Evolutionary conservation across 441 rosid species (phyloP), one percentile per base, ranked within the genome.

Genomic region (Euphorbia corollata): DNA sequence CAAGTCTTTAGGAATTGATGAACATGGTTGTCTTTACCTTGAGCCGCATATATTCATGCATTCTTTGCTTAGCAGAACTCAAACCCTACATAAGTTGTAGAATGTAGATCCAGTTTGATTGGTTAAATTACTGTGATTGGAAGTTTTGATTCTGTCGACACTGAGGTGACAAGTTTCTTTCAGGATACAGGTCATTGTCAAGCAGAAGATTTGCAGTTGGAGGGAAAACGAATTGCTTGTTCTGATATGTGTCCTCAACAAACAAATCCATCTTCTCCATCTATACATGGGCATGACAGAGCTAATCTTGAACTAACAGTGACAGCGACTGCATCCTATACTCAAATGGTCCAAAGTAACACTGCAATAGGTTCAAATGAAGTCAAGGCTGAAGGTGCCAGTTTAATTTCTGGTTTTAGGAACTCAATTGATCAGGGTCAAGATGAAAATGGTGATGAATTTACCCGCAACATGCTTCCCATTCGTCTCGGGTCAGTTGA

Each of bases 171-270:
- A 73, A 70, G 76, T 68, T 71, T 77, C 75, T 61, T 64, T 73
- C 86, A 86, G 97, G 96, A 73, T 77, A 59, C 74, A 61, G 71
- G 68, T 72, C 47, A 65, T 10, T 66, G 70, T 48, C 74, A 72
- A 68, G 71, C 74, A 59, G 64, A 75, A 74, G 75, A 76, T 56
- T 68, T 76, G 70, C 84, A 75, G 67, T 63, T 74, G 59, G 78
- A 68, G 63, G 63, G 15, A 20, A 60, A 39, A 69, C 57, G 47
- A 3, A 50, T 6, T 9, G 61, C 62, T 30, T 63, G 63, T 58
- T 67, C 32, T 68, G 56, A 39, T 51, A 55, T 65, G 59, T 45
- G 38, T 68, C 73, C 63, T 71, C 77, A 71, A 43, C 70, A 39
- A 65, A 69, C 34, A 58, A 64, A 71, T 59, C 48, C 73, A 47